phyloP scores from a whole-genome alignment of 305 asterid species.

The Solanum hybrid region DNA sequence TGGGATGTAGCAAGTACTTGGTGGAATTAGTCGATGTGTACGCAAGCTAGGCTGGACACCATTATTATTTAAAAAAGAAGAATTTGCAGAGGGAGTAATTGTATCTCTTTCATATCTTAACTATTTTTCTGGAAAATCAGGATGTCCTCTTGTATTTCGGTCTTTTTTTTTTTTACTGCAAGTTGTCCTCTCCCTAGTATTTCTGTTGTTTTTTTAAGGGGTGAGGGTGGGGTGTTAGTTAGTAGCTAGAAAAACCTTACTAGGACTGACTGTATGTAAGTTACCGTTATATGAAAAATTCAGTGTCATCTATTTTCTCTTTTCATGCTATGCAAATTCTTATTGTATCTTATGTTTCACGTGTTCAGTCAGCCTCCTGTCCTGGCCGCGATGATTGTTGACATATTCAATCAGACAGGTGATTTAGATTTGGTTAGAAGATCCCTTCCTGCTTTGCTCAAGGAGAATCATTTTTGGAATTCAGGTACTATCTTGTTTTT shows the following conservation, averaged over 20 bases:
- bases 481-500: conserved; percentile 36
- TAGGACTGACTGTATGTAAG: background rate
- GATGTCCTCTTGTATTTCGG: background rate
- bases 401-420: conserved; percentile 44
- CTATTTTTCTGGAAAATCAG: background rate
- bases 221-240: background rate
- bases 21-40: background rate
- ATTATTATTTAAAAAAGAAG: background rate
- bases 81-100: background rate
- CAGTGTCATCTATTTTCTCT: background rate
- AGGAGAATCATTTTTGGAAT: conserved; percentile 77
- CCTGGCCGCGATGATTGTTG: conserved; percentile 80
- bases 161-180: background rate
- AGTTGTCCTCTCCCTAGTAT: background rate
- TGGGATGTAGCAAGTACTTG: background rate
- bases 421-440: conserved; percentile 36
- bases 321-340: conserved; percentile 4
- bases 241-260: background rate
- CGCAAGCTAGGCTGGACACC: background rate
- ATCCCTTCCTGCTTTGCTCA: conserved; percentile 64
- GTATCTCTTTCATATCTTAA: background rate
- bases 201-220: background rate
- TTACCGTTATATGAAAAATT: background rate
- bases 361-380: conserved; percentile 80
- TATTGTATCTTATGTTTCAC: background rate